Evolutionary conservation across 805 yeast species (phyloP), one percentile per base, ranked within the genome.

Genomic region (Saitoella complicata): DNA sequence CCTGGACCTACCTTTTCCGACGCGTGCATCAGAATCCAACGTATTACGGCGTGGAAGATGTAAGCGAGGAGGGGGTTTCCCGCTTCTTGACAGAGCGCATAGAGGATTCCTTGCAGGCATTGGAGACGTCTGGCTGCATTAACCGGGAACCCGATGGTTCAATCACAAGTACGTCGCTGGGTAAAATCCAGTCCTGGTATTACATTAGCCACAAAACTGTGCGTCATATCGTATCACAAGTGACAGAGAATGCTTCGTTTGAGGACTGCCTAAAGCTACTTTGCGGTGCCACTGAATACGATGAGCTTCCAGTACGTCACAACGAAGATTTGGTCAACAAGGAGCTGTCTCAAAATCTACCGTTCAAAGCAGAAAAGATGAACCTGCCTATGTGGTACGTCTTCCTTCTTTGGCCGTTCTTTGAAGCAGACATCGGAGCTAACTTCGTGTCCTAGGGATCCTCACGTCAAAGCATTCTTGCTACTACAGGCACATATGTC

Each of bases 151-250:
- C 6, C 37, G 45, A 39, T 12, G 13, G 13, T 39, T 32, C 8
- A 12, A 39, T 29, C 4, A 21, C 21, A 21, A 44, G 68, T 9
- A 86, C 97, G 0, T 84, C 94, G 12, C 86, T 76, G 58, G 69
- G 91, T 62, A 73, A 76, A 49, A 83, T 91, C 37, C 73, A 95
- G 1, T 85, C 96, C 1, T 91, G 81, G 63, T 91, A 91, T 62
- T 91, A 91, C 65, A 69, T 91, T 54, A 85, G 95, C 1, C 97
- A 91, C 61, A 76, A 76, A 59, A 87, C 97, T 0, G 74, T 91
- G 49, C 69, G 95, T 47, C 73, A 71, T 46, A 66, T 88, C 44
- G 62, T 84, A 46, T 65, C 64, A 10, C 72, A 73, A 44, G 69
- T 82, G 11, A 58, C 59, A 33, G 63, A 63, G 6, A 46, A 60